phyloP scores from a whole-genome alignment of 345 rosid genomes.

The Turnera subulata region DNA sequence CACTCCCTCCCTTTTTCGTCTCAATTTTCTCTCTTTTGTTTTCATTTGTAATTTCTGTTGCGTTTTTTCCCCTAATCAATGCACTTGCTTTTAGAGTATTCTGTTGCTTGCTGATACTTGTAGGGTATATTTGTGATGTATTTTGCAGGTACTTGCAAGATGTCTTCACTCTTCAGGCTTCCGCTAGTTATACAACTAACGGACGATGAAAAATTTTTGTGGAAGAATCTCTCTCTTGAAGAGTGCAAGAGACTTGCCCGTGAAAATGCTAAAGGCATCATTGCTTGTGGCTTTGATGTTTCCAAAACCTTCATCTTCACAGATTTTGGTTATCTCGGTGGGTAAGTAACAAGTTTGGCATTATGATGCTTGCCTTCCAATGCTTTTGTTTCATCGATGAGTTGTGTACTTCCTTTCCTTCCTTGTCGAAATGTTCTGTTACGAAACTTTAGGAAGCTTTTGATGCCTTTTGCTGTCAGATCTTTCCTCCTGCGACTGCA shows the following conservation, averaged over 20 bases:
- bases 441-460: no score
- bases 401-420: neutral
- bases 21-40: no score
- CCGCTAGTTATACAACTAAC: conserved; percentile 93
- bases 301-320: conserved; percentile 84
- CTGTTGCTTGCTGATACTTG: neutral
- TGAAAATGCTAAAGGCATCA: conserved; percentile 91
- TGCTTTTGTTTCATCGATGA: no score
- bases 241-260: conserved; percentile 88
- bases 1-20: no score
- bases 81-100: no score
- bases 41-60: no score
- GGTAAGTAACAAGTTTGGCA: conserved; percentile 41
- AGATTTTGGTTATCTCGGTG: conserved; percentile 84
- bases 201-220: conserved; percentile 87
- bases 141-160: conserved; percentile 75
- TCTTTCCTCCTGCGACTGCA: no score
- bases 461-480: no score
- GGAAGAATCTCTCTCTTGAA: conserved; percentile 80
- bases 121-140: neutral
- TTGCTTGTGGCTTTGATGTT: conserved; percentile 92
- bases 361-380: no score
- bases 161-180: conserved; percentile 84
- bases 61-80: no score
- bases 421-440: neutral